These are phyloP conservation scores for Trichophyton verrucosum DNA, from an alignment of 2,329 filamentous ascomycete genomes.

Conservation along the genomic window DNA sequence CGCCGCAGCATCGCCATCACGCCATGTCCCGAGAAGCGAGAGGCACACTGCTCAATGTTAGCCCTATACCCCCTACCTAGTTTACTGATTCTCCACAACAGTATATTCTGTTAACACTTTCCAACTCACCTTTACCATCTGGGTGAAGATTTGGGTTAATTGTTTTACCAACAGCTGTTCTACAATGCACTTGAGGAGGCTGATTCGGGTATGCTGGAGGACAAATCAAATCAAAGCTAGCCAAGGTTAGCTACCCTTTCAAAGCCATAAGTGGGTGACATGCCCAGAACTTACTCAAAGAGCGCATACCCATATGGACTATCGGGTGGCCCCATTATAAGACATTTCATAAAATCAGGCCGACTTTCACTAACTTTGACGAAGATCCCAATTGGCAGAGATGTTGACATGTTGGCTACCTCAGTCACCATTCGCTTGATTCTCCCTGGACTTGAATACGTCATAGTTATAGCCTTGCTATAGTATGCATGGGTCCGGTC, in stretches of 20 bases:
- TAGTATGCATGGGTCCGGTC: conserved; percentile 17
- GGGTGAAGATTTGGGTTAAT: conserved; percentile 45
- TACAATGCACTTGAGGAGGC: conserved; percentile 35
- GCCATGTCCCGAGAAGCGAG: conserved; percentile 40
- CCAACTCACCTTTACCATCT: conserved; percentile 35
- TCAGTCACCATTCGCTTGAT: conserved; percentile 40
- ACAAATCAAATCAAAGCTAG: conserved; percentile 39
- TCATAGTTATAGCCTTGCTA: conserved; percentile 10
- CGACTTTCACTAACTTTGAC: conserved; percentile 36
- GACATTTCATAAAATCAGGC: conserved; percentile 39
- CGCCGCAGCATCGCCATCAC: conserved; percentile 27
- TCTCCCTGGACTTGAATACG: conserved; percentile 23
- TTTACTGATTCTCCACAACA: background rate
- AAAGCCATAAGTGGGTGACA: no score
- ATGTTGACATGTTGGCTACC: conserved; percentile 34
- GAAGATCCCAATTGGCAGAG: conserved; percentile 41
- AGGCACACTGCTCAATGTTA: conserved; percentile 33
- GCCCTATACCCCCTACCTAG: conserved; percentile 1
- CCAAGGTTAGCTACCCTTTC: no score
- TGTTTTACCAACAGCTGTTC: conserved; percentile 30
- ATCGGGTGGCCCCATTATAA: conserved; percentile 39
- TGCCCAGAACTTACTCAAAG: conserved; percentile 31
- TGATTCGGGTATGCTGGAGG: conserved; percentile 29
- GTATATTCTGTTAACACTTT: background rate
- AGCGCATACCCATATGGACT: conserved; percentile 45